Percentiles rank a stretch among this genome's conserved stretches.
These are phyloP conservation scores for Tetragonia tetragonoides DNA, from an alignment of 148 eudicot genomes.

Conservation along the genomic window DNA sequence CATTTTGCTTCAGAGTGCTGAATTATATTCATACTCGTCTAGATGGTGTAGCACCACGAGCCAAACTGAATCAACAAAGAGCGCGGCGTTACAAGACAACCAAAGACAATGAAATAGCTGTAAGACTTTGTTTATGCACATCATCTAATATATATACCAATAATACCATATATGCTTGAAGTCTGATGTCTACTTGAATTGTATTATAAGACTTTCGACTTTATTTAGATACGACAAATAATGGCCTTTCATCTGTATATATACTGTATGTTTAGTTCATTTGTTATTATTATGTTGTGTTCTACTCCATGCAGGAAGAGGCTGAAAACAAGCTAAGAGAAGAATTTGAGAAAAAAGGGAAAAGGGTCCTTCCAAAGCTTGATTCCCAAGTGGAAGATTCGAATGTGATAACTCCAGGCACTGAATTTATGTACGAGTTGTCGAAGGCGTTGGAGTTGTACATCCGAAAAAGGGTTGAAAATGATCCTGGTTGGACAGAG, in stretches of 20 bases:
- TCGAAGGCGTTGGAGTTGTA: constrained; percentile 74
- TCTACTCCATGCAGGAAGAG: constrained; percentile 46
- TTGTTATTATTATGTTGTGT: neutral
- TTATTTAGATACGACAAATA: too few relatives aligned
- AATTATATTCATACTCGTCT: neutral
- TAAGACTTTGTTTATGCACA: constrained; percentile 35
- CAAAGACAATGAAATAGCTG: constrained; percentile 82
- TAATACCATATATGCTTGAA: neutral
- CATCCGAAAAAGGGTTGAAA: constrained; percentile 56
- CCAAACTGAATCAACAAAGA: constrained; percentile 94
- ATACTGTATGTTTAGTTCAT: neutral
- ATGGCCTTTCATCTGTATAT: neutral
- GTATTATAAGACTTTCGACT: neutral
- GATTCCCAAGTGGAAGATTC: constrained; percentile 74
- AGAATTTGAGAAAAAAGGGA: constrained; percentile 75
- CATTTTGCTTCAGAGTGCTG: neutral
- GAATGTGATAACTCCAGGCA: constrained; percentile 93
- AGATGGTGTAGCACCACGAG: constrained; percentile 99
- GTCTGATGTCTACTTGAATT: neutral
- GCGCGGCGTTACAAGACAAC: constrained; percentile 82
- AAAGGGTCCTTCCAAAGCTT: constrained; percentile 60
- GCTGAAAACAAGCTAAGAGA: constrained; percentile 66
- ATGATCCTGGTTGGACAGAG: constrained; percentile 82
- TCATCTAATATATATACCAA: too few relatives aligned
- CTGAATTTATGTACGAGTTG: constrained; percentile 81